Evolutionary conservation across 73 alveolate species (phyloP).

Genomic region (Paramecium sonneborni): DNA sequence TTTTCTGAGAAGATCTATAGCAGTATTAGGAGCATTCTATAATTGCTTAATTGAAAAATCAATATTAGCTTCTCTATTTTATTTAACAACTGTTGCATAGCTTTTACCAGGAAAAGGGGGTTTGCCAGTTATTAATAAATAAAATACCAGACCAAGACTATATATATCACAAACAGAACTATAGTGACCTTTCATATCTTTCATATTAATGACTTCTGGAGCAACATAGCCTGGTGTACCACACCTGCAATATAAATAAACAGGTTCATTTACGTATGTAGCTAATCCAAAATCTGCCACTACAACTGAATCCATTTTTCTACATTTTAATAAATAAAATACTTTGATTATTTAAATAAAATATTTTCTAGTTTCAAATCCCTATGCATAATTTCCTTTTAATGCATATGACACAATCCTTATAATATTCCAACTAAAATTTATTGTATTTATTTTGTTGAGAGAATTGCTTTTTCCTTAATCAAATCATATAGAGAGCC

Average conservation of each 20-base stretch:
- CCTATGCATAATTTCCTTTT: constrained; percentile 40
- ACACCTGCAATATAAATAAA: constrained; percentile 59
- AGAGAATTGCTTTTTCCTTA: not conserved
- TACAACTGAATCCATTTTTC: constrained; percentile 6
- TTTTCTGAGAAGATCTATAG: not conserved
- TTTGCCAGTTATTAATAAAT: constrained; percentile 14
- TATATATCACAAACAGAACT: constrained; percentile 52
- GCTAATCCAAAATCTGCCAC: constrained; percentile 66
- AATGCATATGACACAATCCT: constrained; percentile 15
- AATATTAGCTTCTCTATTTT: constrained; percentile 34
- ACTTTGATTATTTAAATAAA: constrained; percentile 21
- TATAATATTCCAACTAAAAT: not conserved
- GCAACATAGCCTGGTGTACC: constrained; percentile 71
- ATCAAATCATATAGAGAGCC: constrained; percentile 32
- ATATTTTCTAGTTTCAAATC: constrained; percentile 40
- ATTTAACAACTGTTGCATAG: constrained; percentile 14
- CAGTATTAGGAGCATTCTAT: not conserved
- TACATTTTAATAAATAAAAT: not conserved
- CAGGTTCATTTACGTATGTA: constrained; percentile 53
- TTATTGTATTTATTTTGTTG: not conserved
- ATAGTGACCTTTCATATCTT: constrained; percentile 49
- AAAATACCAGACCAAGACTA: constrained; percentile 17
- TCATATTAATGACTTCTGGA: constrained; percentile 61
- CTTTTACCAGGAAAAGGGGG: constrained; percentile 45
- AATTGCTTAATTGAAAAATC: constrained; percentile 2